Conservation (phyloP, 345 rosid species). For the Ailanthus altissimus region DNA sequence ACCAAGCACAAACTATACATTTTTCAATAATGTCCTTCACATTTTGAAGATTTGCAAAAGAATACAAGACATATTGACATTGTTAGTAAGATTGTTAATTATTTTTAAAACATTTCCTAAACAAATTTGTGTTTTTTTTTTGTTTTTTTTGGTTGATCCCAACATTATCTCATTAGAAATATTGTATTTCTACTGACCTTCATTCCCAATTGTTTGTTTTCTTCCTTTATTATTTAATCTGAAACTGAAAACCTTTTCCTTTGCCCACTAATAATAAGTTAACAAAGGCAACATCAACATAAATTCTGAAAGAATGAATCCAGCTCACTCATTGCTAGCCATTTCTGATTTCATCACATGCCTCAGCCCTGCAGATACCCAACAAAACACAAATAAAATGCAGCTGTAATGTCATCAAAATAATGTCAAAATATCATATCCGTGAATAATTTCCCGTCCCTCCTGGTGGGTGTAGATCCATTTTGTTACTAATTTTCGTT, state of each 20-base stretch:
- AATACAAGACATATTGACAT: too few species aligned
- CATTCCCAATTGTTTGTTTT: neutral
- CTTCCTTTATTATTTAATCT: too few species aligned
- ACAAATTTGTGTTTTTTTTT: too few species aligned
- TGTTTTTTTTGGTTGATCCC: too few species aligned
- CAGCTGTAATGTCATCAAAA: neutral
- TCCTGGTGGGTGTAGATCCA: neutral
- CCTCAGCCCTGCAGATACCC: neutral
- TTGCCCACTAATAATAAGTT: neutral
- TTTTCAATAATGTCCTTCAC: too few species aligned
- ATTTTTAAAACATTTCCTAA: too few species aligned
- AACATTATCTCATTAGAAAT: too few species aligned
- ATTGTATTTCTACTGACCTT: neutral
- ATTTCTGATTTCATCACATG: neutral
- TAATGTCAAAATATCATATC: neutral
- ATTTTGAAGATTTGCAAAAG: too few species aligned
- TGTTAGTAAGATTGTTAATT: too few species aligned
- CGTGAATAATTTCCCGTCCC: neutral
- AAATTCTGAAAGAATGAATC: constrained; percentile 7
- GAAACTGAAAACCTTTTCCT: neutral
- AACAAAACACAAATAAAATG: neutral
- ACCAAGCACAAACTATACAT: too few species aligned
- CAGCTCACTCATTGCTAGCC: neutral
- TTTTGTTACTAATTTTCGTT: neutral
- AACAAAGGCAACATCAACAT: neutral